A percentile compares a stretch with the other conserved stretches of the same genome.
Evolutionary conservation across 148 eudicot genomes (phyloP).

Genomic region (Heliamphora exappendiculata): DNA sequence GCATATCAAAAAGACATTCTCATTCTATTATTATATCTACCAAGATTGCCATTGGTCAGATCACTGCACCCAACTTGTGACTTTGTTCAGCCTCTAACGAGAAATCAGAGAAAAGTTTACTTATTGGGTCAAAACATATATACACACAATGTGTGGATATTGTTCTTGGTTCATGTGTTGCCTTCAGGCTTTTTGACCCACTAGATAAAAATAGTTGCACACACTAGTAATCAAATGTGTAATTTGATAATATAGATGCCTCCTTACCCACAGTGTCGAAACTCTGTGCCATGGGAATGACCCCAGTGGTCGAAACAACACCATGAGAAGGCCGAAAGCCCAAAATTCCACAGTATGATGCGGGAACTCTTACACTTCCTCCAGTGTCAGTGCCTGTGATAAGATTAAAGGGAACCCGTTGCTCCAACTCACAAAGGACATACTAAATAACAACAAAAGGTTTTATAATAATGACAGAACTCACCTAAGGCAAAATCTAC

Average conservation of each 20-base stretch:
- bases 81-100: no score
- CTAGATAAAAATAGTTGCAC: not conserved
- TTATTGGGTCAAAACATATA: not conserved
- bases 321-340: slow-evolving; percentile 98
- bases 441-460: not conserved
- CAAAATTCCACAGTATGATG: slow-evolving; percentile 76
- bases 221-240: not conserved
- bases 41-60: no score
- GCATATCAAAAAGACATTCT: no score
- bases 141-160: not conserved
- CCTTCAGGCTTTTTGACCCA: not conserved
- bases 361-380: slow-evolving; percentile 92
- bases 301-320: slow-evolving; percentile 59
- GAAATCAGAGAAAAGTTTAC: not conserved
- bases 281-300: slow-evolving; percentile 92
- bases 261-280: slow-evolving; percentile 85
- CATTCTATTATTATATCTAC: no score
- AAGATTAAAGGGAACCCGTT: not conserved
- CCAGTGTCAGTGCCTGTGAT: slow-evolving; percentile 84
- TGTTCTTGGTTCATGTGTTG: not conserved
- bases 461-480: not conserved
- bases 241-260: not conserved
- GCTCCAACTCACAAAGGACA: not conserved
- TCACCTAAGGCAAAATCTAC: slow-evolving; percentile 76
- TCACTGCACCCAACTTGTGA: no score